Conservation (phyloP, 306 rosid species). For the Acacia melanoxylon region DNA sequence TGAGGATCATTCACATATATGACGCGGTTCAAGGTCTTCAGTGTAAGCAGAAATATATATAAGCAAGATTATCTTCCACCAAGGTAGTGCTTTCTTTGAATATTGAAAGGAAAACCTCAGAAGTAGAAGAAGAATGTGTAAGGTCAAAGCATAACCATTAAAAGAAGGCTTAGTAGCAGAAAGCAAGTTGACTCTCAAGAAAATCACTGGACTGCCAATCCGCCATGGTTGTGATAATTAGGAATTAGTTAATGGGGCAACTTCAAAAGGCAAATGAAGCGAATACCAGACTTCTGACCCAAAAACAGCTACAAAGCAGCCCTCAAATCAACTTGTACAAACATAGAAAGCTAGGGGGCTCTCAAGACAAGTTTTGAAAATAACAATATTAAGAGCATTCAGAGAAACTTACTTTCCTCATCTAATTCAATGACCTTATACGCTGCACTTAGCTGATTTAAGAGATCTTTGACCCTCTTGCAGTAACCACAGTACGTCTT, state of each 20-base stretch:
- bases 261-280: neutral
- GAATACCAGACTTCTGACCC: neutral
- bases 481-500: slow-evolving; percentile 88
- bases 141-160: neutral
- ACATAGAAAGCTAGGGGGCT: neutral
- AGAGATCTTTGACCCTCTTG: slow-evolving; percentile 62
- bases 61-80: neutral
- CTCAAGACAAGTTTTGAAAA: neutral
- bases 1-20: neutral
- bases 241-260: neutral
- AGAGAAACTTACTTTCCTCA: slow-evolving; percentile 50
- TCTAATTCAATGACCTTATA: slow-evolving; percentile 72
- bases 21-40: neutral
- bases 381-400: neutral
- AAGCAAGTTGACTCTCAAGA: slow-evolving; percentile 9
- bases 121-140: neutral
- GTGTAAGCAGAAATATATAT: neutral
- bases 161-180: neutral
- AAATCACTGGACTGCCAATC: slow-evolving; percentile 4
- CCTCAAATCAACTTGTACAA: neutral
- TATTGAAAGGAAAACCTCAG: neutral
- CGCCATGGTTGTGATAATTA: neutral
- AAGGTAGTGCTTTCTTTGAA: neutral
- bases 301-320: neutral
- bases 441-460: slow-evolving; percentile 60